Evolutionary conservation across 371 early-diverging fungal genomes (phyloP), one percentile per base, ranked within the genome.

Genomic region (Choanephora cucurbitarum): DNA sequence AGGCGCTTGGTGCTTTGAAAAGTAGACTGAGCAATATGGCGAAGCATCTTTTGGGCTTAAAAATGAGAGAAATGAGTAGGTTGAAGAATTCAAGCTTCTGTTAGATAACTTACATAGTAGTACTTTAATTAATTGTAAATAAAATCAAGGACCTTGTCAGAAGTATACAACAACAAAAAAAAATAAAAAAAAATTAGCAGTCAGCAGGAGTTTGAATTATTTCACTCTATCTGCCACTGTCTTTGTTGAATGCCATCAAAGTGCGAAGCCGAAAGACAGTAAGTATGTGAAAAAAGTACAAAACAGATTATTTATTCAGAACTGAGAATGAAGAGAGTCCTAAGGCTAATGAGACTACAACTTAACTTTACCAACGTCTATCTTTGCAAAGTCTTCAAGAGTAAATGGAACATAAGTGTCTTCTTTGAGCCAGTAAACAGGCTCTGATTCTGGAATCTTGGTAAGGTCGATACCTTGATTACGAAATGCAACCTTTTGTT

Each of bases 371-470:
- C 66, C 66, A n/a, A 49, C 53, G 19, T 53, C 52, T 7, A 65
- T 31, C 32, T 28, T 51, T 15, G 42, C 52, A 40, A 40, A 60
- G 24, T 73, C 74, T 21, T 71, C 62, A 10, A 52, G 42, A 7
- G 61, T 66, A 49, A 82, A 84, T 8, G 77, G 80, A 40, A 70
- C 72, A 60, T 84, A 81, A 11, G 55, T 60, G 32, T 71, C 60
- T 5, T 70, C 72, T 37, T 66, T 58, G 17, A 77, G 60, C 82
- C 82, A 83, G 44, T 62, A 70, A 42, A 83, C 62, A 10, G 68
- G 62, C 52, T 77, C 74, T 9, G 64, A 67, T 42, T 66, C 55
- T 28, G 73, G 66, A 7, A 67, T 46, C 28, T 58, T 43, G 2
- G 52, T n/a, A 13, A 65, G 67, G 37, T 77, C 68, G 49, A 81